These are phyloP conservation scores for Beauveria bassiana DNA, from an alignment of 2,329 filamentous ascomycete genomes.

Conservation along the genomic window DNA sequence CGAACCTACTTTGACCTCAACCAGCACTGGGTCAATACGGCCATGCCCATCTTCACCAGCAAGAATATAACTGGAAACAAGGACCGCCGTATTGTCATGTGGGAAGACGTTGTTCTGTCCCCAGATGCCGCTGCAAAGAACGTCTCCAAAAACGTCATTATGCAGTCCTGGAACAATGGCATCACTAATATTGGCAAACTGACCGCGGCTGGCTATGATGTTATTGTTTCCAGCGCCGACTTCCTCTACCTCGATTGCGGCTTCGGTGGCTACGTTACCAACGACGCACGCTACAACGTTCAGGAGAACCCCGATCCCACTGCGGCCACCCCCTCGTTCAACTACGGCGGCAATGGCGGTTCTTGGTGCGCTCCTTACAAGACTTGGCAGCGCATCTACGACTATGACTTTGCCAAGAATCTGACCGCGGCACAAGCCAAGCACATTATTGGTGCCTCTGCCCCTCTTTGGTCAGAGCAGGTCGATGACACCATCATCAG, in stretches of 20 bases:
- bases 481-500: conserved; percentile 44
- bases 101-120: conserved; percentile 44
- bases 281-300: conserved; percentile 49
- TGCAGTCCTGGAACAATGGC: conserved; percentile 50
- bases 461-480: conserved; percentile 47
- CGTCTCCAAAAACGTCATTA: conserved; percentile 42
- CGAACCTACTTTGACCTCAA: conserved; percentile 40
- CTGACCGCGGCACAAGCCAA: conserved; percentile 37
- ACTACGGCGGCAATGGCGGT: conserved; percentile 44
- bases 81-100: conserved; percentile 47
- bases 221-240: conserved; percentile 48
- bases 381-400: conserved; percentile 52
- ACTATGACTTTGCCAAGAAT: conserved; percentile 46
- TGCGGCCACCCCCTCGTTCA: conserved; percentile 36
- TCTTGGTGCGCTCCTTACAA: conserved; percentile 54
- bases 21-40: conserved; percentile 46
- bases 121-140: conserved; percentile 34
- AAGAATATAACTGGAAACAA: conserved; percentile 18
- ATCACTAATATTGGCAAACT: conserved; percentile 43
- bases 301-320: conserved; percentile 39
- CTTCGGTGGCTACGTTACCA: conserved; percentile 44
- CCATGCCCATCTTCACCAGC: conserved; percentile 39
- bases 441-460: conserved; percentile 43
- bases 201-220: conserved; percentile 40
- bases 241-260: conserved; percentile 52